phyloP scores from a whole-genome alignment of 768 basidiomycete species.

The Scleroderma citrinum region DNA sequence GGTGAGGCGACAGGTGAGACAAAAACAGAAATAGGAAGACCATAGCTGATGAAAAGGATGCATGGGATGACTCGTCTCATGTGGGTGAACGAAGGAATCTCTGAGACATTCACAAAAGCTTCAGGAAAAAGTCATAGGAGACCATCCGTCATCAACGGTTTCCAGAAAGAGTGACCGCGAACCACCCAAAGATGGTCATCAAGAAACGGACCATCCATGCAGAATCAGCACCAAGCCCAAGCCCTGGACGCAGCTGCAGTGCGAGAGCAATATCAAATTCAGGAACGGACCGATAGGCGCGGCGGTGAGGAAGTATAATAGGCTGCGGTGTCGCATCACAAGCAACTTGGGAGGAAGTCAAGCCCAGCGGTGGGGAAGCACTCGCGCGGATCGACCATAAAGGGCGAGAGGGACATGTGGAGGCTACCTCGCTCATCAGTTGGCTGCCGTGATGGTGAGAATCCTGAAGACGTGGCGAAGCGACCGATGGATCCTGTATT shows the following conservation, averaged over 20 bases:
- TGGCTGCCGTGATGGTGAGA: conserved; percentile 6
- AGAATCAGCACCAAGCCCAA: conserved; percentile 65
- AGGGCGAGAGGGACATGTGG: conserved; percentile 15
- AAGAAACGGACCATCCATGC: conserved; percentile 77
- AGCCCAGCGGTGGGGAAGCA: conserved; percentile 15
- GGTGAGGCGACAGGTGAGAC: background rate
- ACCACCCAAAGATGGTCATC: conserved; percentile 78
- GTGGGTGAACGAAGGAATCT: background rate
- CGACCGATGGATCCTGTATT: conserved; percentile 1
- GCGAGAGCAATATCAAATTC: conserved; percentile 63
- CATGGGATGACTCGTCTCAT: background rate
- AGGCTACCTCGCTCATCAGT: conserved; percentile 11
- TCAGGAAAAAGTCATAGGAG: too few relatives aligned
- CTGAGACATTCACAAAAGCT: background rate
- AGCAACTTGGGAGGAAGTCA: conserved; percentile 6
- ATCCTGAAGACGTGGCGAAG: conserved; percentile 2
- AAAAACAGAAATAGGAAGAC: background rate
- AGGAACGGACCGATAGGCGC: conserved; percentile 36
- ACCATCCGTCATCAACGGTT: conserved; percentile 15
- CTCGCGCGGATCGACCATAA: conserved; percentile 27
- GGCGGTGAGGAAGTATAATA: conserved; percentile 17
- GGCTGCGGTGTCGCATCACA: conserved; percentile 7
- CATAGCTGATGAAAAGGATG: background rate
- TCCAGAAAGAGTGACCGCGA: conserved; percentile 52
- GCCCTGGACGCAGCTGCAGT: conserved; percentile 70